Conservation (phyloP, 176 grass and related monocot genomes). For the Oryza brachyantha region DNA sequence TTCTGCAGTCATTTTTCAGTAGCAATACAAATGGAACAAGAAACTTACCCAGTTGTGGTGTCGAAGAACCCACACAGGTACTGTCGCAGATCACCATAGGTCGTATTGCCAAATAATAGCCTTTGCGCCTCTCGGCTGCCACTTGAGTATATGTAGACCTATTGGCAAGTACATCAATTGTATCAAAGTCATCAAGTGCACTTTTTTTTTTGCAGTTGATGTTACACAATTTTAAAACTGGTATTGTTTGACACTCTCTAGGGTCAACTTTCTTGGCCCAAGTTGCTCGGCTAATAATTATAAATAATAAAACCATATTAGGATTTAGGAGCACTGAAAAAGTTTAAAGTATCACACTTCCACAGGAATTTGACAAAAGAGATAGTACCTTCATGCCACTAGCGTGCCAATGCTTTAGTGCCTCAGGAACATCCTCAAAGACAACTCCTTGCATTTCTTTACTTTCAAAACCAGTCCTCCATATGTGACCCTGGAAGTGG, state of each 20-base stretch:
- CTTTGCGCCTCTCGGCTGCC: slow-evolving; percentile 94
- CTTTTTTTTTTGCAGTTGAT: background rate
- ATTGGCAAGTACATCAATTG: slow-evolving; percentile 29
- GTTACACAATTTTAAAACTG: background rate
- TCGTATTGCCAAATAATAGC: slow-evolving; percentile 88
- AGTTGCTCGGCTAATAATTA: background rate
- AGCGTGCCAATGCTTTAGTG: slow-evolving; percentile 80
- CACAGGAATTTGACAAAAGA: slow-evolving; percentile 10
- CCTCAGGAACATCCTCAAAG: slow-evolving; percentile 88
- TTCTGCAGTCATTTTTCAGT: slow-evolving; percentile 13
- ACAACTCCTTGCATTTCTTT: slow-evolving; percentile 84
- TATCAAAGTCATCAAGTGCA: slow-evolving; percentile 25
- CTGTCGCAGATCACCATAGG: slow-evolving; percentile 67
- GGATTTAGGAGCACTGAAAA: background rate
- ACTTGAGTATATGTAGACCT: slow-evolving; percentile 99
- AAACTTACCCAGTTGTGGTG: slow-evolving; percentile 78
- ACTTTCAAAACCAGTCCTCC: slow-evolving; percentile 85
- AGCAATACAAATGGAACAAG: slow-evolving; percentile 13
- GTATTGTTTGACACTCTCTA: background rate
- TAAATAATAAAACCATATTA: background rate
- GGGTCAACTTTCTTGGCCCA: background rate
- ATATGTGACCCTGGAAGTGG: slow-evolving; percentile 89
- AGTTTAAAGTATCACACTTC: background rate
- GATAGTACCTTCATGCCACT: slow-evolving; percentile 72
- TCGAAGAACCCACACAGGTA: slow-evolving; percentile 92